phyloP scores from a whole-genome alignment of 208 protist species.

The Leptomonas seymouri region DNA sequence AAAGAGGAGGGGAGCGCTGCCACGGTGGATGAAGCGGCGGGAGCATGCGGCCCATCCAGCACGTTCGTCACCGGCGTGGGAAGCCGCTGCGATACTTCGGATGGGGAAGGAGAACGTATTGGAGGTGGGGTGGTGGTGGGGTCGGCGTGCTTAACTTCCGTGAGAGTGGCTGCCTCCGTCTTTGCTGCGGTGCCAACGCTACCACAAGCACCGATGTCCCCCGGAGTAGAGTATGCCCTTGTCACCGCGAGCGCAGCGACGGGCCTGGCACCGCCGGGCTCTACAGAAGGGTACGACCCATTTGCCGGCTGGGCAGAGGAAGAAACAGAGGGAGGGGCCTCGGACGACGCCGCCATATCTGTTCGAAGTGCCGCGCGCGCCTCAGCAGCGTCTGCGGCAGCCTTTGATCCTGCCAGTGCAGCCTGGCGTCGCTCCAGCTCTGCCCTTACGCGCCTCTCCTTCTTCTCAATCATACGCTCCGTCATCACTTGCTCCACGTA shows the following conservation, averaged over 20 bases:
- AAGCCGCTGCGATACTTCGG: background rate
- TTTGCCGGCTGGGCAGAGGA: background rate
- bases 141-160: background rate
- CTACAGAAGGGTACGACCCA: background rate
- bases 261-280: background rate
- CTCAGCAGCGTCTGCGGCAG: background rate
- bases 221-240: constrained; percentile 30
- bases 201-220: constrained; percentile 37
- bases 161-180: background rate
- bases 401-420: background rate
- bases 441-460: constrained; percentile 64
- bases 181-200: background rate
- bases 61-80: background rate
- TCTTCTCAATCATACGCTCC: constrained; percentile 83
- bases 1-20: background rate
- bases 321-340: no score
- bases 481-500: constrained; percentile 80
- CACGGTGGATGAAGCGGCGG: background rate
- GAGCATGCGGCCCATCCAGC: background rate
- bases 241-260: background rate
- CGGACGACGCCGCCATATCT: no score
- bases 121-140: background rate
- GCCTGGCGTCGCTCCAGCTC: constrained; percentile 35
- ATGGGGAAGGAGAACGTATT: background rate
- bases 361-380: background rate